Evolutionary conservation across 352 stramenopile species (phyloP), one percentile per base, ranked within the genome.

Genomic region (Globisporangium uncinulatum): DNA sequence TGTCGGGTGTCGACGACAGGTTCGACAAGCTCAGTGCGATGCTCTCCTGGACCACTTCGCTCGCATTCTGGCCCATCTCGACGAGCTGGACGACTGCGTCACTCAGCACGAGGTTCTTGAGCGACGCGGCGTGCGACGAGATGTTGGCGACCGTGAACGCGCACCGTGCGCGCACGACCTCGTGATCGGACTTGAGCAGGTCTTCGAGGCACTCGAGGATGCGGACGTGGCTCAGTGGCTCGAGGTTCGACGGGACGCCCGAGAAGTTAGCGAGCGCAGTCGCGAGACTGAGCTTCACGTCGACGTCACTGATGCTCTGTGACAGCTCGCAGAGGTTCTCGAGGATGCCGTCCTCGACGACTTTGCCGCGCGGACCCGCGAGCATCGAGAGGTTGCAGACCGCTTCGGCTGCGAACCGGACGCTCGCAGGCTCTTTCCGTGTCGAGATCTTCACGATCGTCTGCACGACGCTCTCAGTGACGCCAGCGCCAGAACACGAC

Each of bases 241-340:
- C 81, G 8, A 91, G 66, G 50, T 94, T 94, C 10, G 70, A 74
- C 19, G 69, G 56, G 15, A 89, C 51, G 1, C 83, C 83, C 0
- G 81, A 94, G 43, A 94, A 89, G 53, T 94, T 94, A 45, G 81
- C 86, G 14, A 94, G 65, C 21, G 83, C 83, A 5, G 74, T 90
- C 6, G 83, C 83, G 36, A 94, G 54, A 43, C 89, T 63, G 5
- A 67, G 72, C 24, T 86, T 86, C 13, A 89, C 65, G 19, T 71
- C 61, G 2, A 19, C n/a, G 58, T 84, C 71, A 17, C 46, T 51
- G 32, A 60, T 49, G 21, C 57, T 75, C 39, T 87, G 81, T 0
- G 67, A 74, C 6, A 92, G 58, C 42, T 89, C 74, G 32, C 71
- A 87, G 21, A 92, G 71, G 13, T 81, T 91, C 59, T 91, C 79